A percentile compares a stretch with the other conserved stretches of the same genome.
These are phyloP conservation scores for Dalbergia cultrata DNA, from an alignment of 306 rosid species.

Conservation along the genomic window DNA sequence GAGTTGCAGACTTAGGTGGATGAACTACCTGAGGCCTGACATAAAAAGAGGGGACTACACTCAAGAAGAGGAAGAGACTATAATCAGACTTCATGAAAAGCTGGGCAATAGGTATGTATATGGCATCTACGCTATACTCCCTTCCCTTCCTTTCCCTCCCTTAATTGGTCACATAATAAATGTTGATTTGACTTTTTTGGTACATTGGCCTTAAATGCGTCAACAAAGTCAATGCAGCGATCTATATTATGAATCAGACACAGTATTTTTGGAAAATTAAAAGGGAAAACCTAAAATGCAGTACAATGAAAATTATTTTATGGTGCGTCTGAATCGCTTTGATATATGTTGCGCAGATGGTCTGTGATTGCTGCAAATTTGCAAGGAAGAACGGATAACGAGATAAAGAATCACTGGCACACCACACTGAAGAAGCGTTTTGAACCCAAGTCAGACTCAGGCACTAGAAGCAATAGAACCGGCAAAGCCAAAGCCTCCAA, in stretches of 20 bases:
- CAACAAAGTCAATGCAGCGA: too few species aligned
- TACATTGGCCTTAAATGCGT: too few species aligned
- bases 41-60: conserved; percentile 40
- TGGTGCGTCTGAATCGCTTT: too few species aligned
- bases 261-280: too few species aligned
- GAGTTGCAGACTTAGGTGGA: conserved; percentile 45
- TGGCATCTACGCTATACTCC: too few species aligned
- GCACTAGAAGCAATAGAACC: not conserved
- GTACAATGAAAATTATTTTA: too few species aligned
- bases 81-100: conserved; percentile 26
- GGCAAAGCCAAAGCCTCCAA: not conserved
- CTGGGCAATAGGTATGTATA: conserved; percentile 31
- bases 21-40: conserved; percentile 47
- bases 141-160: too few species aligned
- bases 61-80: conserved; percentile 35
- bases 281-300: too few species aligned
- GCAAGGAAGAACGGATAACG: conserved; percentile 46
- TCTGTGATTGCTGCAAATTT: conserved; percentile 27
- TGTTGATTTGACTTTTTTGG: too few species aligned
- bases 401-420: conserved; percentile 45
- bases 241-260: too few species aligned
- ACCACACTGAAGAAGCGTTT: conserved; percentile 27
- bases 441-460: not conserved
- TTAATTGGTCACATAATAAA: too few species aligned
- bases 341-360: conserved; percentile 25